phyloP scores from a whole-genome alignment of 2,329 filamentous ascomycete genomes.

The Neodidymelliopsis sp. region DNA sequence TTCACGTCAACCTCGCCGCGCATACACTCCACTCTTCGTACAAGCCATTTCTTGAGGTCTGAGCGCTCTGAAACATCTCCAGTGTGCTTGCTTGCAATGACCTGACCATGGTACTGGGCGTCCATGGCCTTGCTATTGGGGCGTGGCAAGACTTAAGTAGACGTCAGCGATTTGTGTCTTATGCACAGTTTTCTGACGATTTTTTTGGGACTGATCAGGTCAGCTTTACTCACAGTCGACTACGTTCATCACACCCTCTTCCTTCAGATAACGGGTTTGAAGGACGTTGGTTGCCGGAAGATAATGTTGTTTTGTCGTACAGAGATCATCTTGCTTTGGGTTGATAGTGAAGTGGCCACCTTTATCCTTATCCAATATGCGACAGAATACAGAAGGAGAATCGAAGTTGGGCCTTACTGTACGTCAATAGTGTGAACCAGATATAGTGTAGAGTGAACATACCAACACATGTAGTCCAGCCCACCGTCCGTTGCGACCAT shows the following conservation, averaged over 20 bases:
- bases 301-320: constrained; percentile 80
- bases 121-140: constrained; percentile 65
- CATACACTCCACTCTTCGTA: constrained; percentile 75
- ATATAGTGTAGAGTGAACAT: constrained; percentile 34
- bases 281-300: constrained; percentile 77
- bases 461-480: constrained; percentile 81
- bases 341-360: constrained; percentile 75
- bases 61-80: constrained; percentile 35
- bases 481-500: constrained; percentile 52
- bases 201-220: background rate
- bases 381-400: constrained; percentile 77
- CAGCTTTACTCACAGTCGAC: constrained; percentile 61
- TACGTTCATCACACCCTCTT: constrained; percentile 76
- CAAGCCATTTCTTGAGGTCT: constrained; percentile 71
- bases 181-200: too few species aligned
- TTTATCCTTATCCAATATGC: constrained; percentile 75
- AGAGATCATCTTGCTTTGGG: constrained; percentile 57
- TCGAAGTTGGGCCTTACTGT: constrained; percentile 74
- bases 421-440: background rate
- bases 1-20: constrained; percentile 71
- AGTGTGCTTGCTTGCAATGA: constrained; percentile 33
- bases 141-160: constrained; percentile 66
- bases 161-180: too few species aligned
- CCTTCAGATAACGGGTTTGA: constrained; percentile 78
- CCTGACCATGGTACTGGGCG: constrained; percentile 44